These are phyloP conservation scores for Hippophae gyantsensis DNA, from an alignment of 306 rosid genomes.

Conservation along the genomic window DNA sequence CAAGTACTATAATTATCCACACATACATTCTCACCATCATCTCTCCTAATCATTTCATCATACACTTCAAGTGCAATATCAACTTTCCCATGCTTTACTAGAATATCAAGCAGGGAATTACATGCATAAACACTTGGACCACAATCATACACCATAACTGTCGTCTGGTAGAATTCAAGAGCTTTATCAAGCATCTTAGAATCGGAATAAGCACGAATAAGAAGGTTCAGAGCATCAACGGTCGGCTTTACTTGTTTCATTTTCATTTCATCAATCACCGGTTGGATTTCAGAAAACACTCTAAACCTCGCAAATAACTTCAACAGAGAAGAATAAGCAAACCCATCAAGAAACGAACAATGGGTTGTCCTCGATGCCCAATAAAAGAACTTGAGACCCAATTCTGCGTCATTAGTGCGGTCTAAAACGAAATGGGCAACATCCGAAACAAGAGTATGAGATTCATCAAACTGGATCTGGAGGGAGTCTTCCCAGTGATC, in stretches of 20 bases:
- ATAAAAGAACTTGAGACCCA: constrained; percentile 58
- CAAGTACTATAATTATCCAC: constrained; percentile 65
- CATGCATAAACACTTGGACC: constrained; percentile 39
- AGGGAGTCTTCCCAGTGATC: constrained; percentile 46
- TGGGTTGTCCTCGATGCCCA: constrained; percentile 53
- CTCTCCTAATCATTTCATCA: constrained; percentile 49
- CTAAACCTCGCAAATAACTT: constrained; percentile 51
- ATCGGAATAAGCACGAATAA: constrained; percentile 43
- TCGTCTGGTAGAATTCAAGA: constrained; percentile 26
- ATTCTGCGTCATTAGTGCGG: constrained; percentile 38
- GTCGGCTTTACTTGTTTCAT: constrained; percentile 33
- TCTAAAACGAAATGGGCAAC: constrained; percentile 71
- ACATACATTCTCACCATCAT: constrained; percentile 13
- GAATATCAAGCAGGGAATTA: constrained; percentile 43
- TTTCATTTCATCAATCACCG: constrained; percentile 34
- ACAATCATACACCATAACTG: constrained; percentile 31
- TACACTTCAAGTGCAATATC: constrained; percentile 48
- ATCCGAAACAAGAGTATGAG: constrained; percentile 41
- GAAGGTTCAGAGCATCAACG: constrained; percentile 37
- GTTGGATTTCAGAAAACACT: constrained; percentile 47
- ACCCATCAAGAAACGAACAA: constrained; percentile 32
- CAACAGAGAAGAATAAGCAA: constrained; percentile 56
- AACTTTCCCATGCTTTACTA: constrained; percentile 35
- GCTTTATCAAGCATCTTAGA: constrained; percentile 52
- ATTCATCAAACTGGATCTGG: constrained; percentile 40